Conservation (phyloP, 495 filamentous ascomycete species). For the Apodospora peruviana region DNA sequence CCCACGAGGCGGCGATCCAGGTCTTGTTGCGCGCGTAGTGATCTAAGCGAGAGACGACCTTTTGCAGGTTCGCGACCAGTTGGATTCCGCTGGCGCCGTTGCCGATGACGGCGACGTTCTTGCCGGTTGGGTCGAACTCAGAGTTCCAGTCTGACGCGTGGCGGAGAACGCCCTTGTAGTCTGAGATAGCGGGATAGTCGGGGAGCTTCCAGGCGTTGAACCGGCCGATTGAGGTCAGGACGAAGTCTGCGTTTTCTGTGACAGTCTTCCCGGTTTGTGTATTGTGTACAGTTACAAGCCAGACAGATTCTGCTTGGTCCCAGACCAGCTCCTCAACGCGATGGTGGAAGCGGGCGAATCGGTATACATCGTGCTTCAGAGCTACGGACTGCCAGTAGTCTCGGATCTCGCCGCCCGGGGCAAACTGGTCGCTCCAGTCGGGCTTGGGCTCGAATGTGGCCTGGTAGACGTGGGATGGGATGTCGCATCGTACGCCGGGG, state of each 20-base stretch:
- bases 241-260: conserved; percentile 36
- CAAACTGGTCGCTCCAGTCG: conserved; percentile 61
- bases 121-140: conserved; percentile 42
- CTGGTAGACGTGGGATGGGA: conserved; percentile 69
- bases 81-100: conserved; percentile 55
- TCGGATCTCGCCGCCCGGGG: conserved; percentile 58
- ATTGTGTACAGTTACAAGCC: conserved; percentile 38
- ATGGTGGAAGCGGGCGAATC: conserved; percentile 45
- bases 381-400: conserved; percentile 59
- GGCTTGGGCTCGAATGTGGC: conserved; percentile 59
- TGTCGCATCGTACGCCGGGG: conserved; percentile 63
- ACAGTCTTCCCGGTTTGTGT: conserved; percentile 28
- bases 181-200: conserved; percentile 46
- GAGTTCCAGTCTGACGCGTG: conserved; percentile 49
- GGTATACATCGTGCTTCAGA: conserved; percentile 56
- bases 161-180: conserved; percentile 51
- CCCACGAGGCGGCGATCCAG: conserved; percentile 57
- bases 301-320: conserved; percentile 45
- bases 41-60: conserved; percentile 47
- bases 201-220: conserved; percentile 56
- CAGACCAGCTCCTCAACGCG: conserved; percentile 50
- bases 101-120: conserved; percentile 53
- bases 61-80: conserved; percentile 52
- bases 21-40: conserved; percentile 63
- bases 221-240: conserved; percentile 50